Conservation (phyloP, 2,329 filamentous ascomycete species). For the Sclerotinia nivalis region DNA sequence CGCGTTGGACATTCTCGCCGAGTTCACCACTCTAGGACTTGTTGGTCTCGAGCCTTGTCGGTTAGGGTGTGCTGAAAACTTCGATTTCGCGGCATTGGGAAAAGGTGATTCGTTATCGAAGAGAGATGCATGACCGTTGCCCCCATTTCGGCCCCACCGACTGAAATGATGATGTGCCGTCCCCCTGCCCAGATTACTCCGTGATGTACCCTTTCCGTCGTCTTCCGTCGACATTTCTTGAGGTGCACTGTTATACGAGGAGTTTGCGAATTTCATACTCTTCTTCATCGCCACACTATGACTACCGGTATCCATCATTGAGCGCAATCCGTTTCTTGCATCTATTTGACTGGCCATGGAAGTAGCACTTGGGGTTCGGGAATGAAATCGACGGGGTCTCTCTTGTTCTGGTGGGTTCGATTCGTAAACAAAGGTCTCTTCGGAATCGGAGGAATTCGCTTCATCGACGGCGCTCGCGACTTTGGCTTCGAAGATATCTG, state of each 20-base stretch:
- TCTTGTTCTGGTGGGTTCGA: slow-evolving; percentile 80
- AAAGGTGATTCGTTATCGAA: slow-evolving; percentile 81
- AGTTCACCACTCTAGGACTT: slow-evolving; percentile 62
- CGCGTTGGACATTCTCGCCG: slow-evolving; percentile 37
- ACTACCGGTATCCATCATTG: slow-evolving; percentile 65
- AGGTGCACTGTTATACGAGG: slow-evolving; percentile 64
- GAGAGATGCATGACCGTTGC: slow-evolving; percentile 67
- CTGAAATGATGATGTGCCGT: slow-evolving; percentile 76
- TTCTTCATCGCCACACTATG: slow-evolving; percentile 73
- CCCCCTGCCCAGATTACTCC: slow-evolving; percentile 61
- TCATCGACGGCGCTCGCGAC: slow-evolving; percentile 95
- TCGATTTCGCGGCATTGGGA: slow-evolving; percentile 63
- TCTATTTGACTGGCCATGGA: slow-evolving; percentile 75
- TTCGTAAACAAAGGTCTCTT: slow-evolving; percentile 98
- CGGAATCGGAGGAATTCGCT: slow-evolving; percentile 93
- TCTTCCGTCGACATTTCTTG: slow-evolving; percentile 57
- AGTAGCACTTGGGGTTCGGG: slow-evolving; percentile 89
- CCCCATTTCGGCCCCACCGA: slow-evolving; percentile 70
- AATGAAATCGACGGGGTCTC: slow-evolving; percentile 74
- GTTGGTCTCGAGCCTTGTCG: slow-evolving; percentile 67
- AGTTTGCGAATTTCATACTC: slow-evolving; percentile 94
- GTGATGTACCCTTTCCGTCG: slow-evolving; percentile 62
- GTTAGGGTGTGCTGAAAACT: slow-evolving; percentile 57
- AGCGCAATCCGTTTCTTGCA: slow-evolving; percentile 47
- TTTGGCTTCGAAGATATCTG: slow-evolving; percentile 96